A percentile compares a stretch with the other conserved stretches of the same genome.
Conservation (phyloP, 2,329 filamentous ascomycete genomes). For the Colletotrichum plurivorum region DNA sequence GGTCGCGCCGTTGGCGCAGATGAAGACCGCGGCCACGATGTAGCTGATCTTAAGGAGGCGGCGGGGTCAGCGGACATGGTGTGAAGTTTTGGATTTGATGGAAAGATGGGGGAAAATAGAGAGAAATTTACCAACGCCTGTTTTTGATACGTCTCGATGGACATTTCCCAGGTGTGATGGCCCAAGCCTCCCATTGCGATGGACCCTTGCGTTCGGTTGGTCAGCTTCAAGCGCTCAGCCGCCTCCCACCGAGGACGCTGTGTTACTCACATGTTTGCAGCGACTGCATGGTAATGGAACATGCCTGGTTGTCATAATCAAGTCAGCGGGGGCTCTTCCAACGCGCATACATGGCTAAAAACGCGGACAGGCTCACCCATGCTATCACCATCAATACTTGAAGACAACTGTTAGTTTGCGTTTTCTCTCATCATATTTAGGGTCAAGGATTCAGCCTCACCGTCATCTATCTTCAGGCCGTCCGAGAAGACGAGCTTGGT, state of each 20-base stretch:
- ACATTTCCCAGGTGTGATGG: conserved; percentile 48
- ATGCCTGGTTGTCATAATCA: conserved; percentile 34
- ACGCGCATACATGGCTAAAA: background rate
- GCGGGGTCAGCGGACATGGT: background rate
- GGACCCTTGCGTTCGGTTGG: conserved; percentile 39
- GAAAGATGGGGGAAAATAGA: too few relatives aligned
- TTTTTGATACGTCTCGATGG: conserved; percentile 40
- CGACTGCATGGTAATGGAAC: conserved; percentile 44
- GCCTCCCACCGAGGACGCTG: too few relatives aligned
- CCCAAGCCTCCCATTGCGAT: conserved; percentile 45
- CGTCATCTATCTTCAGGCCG: conserved; percentile 40
- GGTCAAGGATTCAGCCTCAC: conserved; percentile 14
- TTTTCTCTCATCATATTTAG: background rate
- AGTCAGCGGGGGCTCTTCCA: background rate
- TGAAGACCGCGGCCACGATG: conserved; percentile 49
- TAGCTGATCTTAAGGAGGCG: conserved; percentile 43
- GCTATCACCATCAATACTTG: conserved; percentile 10
- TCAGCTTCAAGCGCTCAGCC: background rate
- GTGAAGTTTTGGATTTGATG: background rate
- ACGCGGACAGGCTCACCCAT: conserved; percentile 7
- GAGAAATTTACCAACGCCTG: conserved; percentile 42
- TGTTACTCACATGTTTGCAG: conserved; percentile 43
- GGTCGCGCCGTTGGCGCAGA: conserved; percentile 50
- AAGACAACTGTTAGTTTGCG: background rate
- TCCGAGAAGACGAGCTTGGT: conserved; percentile 37